Evolutionary conservation across 495 filamentous ascomycete species (phyloP).

Genomic region (Daldinia childiae): DNA sequence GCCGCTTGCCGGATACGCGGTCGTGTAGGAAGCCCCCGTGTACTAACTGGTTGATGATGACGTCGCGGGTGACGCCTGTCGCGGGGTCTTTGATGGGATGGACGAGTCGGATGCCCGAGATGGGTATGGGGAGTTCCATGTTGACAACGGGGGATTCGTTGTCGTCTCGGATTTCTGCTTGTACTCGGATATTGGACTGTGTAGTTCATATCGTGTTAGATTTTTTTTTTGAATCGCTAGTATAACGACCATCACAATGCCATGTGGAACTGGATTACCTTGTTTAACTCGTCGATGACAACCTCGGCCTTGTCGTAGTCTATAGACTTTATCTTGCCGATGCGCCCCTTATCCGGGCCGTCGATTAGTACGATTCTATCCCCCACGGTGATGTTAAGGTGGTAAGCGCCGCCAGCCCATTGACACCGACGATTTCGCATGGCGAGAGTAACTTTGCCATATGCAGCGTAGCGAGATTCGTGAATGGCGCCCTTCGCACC

Average conservation of each 20-base stretch:
- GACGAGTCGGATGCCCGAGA: conserved; percentile 81
- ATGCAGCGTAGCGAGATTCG: conserved; percentile 40
- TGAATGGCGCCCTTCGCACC: conserved; percentile 61
- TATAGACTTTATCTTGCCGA: conserved; percentile 72
- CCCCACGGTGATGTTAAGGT: conserved; percentile 69
- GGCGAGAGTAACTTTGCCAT: conserved; percentile 42
- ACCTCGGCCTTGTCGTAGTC: conserved; percentile 66
- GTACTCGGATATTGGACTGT: conserved; percentile 35
- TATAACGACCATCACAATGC: not conserved
- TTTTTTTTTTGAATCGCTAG: not conserved
- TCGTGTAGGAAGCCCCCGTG: conserved; percentile 55
- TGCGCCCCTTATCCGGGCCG: conserved; percentile 81
- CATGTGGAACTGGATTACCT: conserved; percentile 56
- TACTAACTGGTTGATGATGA: conserved; percentile 75
- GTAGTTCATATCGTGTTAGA: not conserved
- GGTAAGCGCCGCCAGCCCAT: conserved; percentile 63
- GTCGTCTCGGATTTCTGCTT: not conserved
- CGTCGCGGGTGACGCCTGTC: conserved; percentile 71
- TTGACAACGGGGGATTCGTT: not conserved
- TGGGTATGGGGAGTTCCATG: conserved; percentile 61
- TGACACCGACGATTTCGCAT: conserved; percentile 47
- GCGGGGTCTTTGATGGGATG: conserved; percentile 71
- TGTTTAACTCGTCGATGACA: conserved; percentile 69
- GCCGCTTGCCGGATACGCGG: conserved; percentile 53
- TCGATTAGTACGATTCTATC: conserved; percentile 83